These are phyloP conservation scores for Phytophthora idaei DNA, from an alignment of 352 stramenopile genomes.

Conservation along the genomic window DNA sequence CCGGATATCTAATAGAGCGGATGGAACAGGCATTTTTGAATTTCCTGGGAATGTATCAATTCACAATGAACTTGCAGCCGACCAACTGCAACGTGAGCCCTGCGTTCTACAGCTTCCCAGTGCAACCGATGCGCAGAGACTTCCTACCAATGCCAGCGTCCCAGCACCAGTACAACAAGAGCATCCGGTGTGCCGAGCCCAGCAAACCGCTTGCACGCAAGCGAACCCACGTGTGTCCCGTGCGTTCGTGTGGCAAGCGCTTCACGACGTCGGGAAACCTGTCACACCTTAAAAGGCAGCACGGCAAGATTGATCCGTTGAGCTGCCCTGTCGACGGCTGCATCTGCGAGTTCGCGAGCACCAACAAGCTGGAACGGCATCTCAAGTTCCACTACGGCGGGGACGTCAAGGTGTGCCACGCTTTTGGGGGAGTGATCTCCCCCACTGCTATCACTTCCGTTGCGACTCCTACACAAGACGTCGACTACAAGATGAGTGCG, in stretches of 20 bases:
- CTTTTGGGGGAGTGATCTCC: slow-evolving; percentile 12
- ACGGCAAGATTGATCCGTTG: slow-evolving; percentile 45
- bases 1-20: slow-evolving; percentile 19
- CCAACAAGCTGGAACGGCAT: slow-evolving; percentile 44
- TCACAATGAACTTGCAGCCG: slow-evolving; percentile 11
- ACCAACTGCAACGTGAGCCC: slow-evolving; percentile 20
- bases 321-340: slow-evolving; percentile 34
- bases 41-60: slow-evolving; percentile 2
- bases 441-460: neutral
- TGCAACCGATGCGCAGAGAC: slow-evolving; percentile 12
- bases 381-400: slow-evolving; percentile 55
- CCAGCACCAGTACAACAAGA: slow-evolving; percentile 19
- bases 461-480: slow-evolving; percentile 5
- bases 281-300: slow-evolving; percentile 49
- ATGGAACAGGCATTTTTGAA: slow-evolving; percentile 21
- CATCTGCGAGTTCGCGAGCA: slow-evolving; percentile 39
- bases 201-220: slow-evolving; percentile 37
- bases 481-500: neutral
- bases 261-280: slow-evolving; percentile 64
- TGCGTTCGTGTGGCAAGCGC: slow-evolving; percentile 45
- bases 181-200: slow-evolving; percentile 16
- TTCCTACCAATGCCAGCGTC: slow-evolving; percentile 3
- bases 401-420: slow-evolving; percentile 42
- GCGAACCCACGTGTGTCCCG: slow-evolving; percentile 43
- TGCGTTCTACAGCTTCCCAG: slow-evolving; percentile 15